A percentile compares a stretch with the other conserved stretches of the same genome.
These are phyloP conservation scores for Ophiostoma sp. DNA, from an alignment of 2,329 filamentous ascomycete genomes.

Conservation along the genomic window DNA sequence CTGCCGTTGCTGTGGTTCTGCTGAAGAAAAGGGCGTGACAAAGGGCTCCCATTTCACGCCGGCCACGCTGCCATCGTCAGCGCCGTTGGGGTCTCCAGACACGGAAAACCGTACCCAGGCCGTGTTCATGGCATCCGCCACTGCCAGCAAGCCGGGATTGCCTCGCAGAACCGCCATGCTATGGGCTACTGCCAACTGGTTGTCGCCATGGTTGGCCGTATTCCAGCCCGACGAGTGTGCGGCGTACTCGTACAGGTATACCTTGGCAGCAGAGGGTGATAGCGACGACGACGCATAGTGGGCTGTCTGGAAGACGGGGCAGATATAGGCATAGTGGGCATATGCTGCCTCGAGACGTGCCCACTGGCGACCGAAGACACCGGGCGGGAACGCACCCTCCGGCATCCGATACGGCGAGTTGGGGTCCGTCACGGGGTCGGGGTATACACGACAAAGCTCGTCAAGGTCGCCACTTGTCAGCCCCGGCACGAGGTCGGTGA, in stretches of 20 bases:
- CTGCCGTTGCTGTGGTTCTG: not conserved
- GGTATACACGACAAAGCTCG: constrained; percentile 55
- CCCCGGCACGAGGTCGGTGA: constrained; percentile 54
- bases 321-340: constrained; percentile 59
- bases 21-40: constrained; percentile 35
- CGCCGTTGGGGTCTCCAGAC: constrained; percentile 19
- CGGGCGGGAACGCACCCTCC: constrained; percentile 34
- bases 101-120: constrained; percentile 39
- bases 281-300: constrained; percentile 34
- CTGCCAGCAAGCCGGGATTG: constrained; percentile 36
- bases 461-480: constrained; percentile 48
- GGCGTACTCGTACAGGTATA: constrained; percentile 58
- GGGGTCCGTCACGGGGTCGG: constrained; percentile 45
- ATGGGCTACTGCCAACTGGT: constrained; percentile 41
- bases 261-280: constrained; percentile 28
- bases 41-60: constrained; percentile 40
- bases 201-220: constrained; percentile 46
- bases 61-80: constrained; percentile 19
- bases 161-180: constrained; percentile 35
- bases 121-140: constrained; percentile 40
- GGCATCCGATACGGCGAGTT: constrained; percentile 27
- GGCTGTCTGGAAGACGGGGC: constrained; percentile 57
- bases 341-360: constrained; percentile 55
- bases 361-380: constrained; percentile 48
- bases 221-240: constrained; percentile 35